phyloP scores from a whole-genome alignment of 2,329 filamentous ascomycete genomes.

The Venturia carpophila region DNA sequence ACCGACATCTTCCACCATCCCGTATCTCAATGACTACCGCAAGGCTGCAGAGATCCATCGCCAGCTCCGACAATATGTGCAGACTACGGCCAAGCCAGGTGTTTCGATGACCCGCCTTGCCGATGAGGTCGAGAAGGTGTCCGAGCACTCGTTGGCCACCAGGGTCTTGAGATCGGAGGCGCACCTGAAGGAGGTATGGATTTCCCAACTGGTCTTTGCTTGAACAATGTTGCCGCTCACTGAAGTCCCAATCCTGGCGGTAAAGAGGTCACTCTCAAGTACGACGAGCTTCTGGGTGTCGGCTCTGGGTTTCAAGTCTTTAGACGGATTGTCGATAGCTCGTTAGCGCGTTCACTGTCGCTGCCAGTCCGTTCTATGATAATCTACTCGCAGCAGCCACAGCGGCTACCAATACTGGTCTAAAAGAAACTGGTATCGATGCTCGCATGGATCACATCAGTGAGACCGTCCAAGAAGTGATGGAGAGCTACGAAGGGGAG shows the following conservation, averaged over 20 bases:
- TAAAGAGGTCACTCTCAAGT: constrained; percentile 61
- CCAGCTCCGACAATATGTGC: constrained; percentile 76
- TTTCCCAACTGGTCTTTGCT: constrained; percentile 75
- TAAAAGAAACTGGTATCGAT: constrained; percentile 84
- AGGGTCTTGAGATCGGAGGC: constrained; percentile 69
- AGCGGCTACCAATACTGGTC: constrained; percentile 64
- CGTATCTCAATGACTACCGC: constrained; percentile 70
- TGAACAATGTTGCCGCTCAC: constrained; percentile 81
- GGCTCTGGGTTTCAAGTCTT: constrained; percentile 67
- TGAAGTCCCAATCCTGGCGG: constrained; percentile 83
- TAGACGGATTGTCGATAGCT: constrained; percentile 63
- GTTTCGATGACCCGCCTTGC: constrained; percentile 74
- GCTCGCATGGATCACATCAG: constrained; percentile 81
- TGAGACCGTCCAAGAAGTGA: constrained; percentile 75
- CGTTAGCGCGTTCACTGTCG: constrained; percentile 62
- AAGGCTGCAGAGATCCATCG: constrained; percentile 84
- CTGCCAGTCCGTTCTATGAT: constrained; percentile 61
- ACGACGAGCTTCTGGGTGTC: constrained; percentile 65
- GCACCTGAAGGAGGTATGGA: constrained; percentile 72
- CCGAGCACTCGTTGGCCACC: constrained; percentile 66
- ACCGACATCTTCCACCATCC: constrained; percentile 65
- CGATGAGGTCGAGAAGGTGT: constrained; percentile 79
- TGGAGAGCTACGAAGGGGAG: constrained; percentile 89
- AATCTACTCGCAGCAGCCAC: constrained; percentile 58
- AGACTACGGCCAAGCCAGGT: constrained; percentile 72